phyloP scores from a whole-genome alignment of 441 rosid species.

The Lepidium campestre region DNA sequence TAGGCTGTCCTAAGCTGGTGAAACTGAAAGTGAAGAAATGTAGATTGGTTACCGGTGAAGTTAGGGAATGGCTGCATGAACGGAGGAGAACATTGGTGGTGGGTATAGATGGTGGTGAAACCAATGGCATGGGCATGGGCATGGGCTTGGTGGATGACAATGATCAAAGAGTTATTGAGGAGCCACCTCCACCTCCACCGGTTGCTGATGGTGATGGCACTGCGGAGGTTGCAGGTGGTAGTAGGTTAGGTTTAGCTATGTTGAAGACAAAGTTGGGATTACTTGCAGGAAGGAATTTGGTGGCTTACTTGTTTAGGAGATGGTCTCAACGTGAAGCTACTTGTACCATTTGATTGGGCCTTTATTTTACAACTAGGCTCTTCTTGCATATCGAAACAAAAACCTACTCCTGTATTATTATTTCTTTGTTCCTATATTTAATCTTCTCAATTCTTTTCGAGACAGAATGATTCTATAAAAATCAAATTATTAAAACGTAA shows the following conservation, averaged over 20 bases:
- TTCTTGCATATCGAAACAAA: background rate
- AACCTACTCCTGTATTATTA: background rate
- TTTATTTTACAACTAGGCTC: background rate
- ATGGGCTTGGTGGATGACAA: conserved; percentile 7
- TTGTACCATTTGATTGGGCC: conserved; percentile 5
- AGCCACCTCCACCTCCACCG: background rate
- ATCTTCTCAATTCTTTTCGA: background rate
- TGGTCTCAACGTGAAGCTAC: conserved; percentile 42
- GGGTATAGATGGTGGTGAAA: conserved; percentile 41
- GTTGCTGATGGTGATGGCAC: conserved; percentile 28
- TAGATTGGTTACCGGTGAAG: conserved; percentile 38
- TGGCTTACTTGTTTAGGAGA: conserved; percentile 50
- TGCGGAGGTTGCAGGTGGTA: conserved; percentile 27
- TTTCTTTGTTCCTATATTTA: background rate
- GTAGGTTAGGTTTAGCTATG: conserved; percentile 48
- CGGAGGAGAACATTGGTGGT: conserved; percentile 40
- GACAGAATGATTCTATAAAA: no score
- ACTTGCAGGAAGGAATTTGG: conserved; percentile 49
- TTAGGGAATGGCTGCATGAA: conserved; percentile 43
- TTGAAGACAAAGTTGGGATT: conserved; percentile 49
- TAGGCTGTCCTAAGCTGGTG: conserved; percentile 55
- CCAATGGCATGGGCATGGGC: conserved; percentile 6
- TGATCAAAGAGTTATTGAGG: conserved; percentile 30
- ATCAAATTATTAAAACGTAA: no score
- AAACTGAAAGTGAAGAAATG: conserved; percentile 66